Base-by-base conservation (phyloP, 2,329 filamentous ascomycete species). In the Pestalotiopsis sp. region DNA sequence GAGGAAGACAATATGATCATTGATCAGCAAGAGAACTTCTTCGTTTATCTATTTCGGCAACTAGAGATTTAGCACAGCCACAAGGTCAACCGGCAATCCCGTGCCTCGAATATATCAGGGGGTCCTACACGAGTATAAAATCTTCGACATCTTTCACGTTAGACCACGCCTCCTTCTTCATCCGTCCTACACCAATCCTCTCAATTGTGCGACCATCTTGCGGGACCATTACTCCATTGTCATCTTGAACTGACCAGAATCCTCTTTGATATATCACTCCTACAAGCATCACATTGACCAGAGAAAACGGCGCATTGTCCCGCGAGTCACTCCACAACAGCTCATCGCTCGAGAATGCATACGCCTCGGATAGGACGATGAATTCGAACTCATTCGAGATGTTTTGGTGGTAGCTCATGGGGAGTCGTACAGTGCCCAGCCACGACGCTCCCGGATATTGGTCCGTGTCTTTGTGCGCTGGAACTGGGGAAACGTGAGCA, bases 331-430 rank as follows among this genome's bases (percentile, higher is more conserved):
- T 31, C 31, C 58, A 12, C 11, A 41, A 58, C 13, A 61, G 20
- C 25, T 70, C 69, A 2, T 70, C 63, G 6, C 58, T 63, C 17
- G 58, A 61, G 20, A 70, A 70, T 6, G 61, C 27, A 56, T 67
- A 70, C 17, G 62, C 61, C 13, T 67, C 64, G 9, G 67, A 67
- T 4, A 70, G 67, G 9, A 70, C 14, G 9, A 67, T 63, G 41
- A 68, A 65, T 59, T 70, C 67, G 38, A 68, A 65, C 45, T 61
- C 38, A 6, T 45, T n/a, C 7, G 31, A 17, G 5, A 70, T 38
- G 13, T 45, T 63, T 6, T 20, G 23, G 3, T 61, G 64, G 49
- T 58, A 70, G 4, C 36, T 36, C n/a, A 20, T 25, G 6, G 69
- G 63, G 14, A 70, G 45, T 5, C 65, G 39, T 25, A 70, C 65